These are phyloP conservation scores for Claviceps fusiformis DNA, from an alignment of 2,329 filamentous ascomycete genomes.

Conservation along the genomic window DNA sequence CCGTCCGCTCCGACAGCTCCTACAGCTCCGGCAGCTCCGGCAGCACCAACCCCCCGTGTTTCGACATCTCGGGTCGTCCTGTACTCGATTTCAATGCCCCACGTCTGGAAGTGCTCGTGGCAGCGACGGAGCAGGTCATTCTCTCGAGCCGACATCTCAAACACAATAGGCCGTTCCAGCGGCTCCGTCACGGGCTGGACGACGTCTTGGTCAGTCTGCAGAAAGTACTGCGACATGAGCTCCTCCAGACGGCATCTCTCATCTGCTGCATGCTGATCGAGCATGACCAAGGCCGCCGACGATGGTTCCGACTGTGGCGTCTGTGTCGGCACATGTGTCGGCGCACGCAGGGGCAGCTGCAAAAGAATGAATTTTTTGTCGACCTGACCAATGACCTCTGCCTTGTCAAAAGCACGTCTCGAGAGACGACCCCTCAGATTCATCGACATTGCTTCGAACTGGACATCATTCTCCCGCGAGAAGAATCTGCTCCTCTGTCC, in stretches of 20 bases:
- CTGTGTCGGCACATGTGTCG: not conserved
- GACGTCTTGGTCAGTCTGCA: not conserved
- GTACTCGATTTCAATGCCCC: conserved; percentile 61
- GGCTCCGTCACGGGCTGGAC: conserved; percentile 18
- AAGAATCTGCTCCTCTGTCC: conserved; percentile 5
- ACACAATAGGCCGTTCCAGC: conserved; percentile 42
- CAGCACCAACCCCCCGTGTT: conserved; percentile 18
- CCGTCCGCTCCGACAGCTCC: too few relatives aligned
- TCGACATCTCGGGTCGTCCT: conserved; percentile 2
- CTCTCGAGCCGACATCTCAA: conserved; percentile 53
- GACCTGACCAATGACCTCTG: conserved; percentile 65
- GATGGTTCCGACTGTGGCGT: conserved; percentile 1
- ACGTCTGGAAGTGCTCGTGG: conserved; percentile 46
- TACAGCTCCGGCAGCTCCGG: too few relatives aligned
- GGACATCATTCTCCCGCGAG: conserved; percentile 7
- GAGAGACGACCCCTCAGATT: conserved; percentile 38
- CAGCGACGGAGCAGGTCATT: conserved; percentile 39
- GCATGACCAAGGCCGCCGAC: conserved; percentile 55
- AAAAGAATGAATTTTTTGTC: conserved; percentile 81
- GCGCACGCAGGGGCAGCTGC: conserved; percentile 29
- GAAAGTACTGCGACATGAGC: conserved; percentile 46
- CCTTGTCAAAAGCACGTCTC: conserved; percentile 43
- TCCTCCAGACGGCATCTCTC: conserved; percentile 71
- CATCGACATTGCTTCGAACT: conserved; percentile 18
- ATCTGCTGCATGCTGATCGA: conserved; percentile 93